A percentile compares a stretch with the other conserved stretches of the same genome.
These are phyloP conservation scores for Pistacia atlantica DNA, from an alignment of 345 rosid genomes.

Conservation along the genomic window DNA sequence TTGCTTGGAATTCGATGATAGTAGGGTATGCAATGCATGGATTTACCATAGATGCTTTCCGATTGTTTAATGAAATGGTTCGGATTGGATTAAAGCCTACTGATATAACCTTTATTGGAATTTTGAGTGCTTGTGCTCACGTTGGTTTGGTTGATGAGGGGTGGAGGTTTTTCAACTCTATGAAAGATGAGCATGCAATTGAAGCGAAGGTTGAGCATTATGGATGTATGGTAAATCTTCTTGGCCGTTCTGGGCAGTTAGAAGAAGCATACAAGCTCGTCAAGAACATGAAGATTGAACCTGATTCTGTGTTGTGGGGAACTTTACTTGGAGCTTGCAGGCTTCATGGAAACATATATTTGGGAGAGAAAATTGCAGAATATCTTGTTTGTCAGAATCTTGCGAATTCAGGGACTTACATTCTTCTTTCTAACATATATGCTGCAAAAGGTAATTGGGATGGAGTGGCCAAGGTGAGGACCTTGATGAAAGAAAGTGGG, in stretches of 20 bases:
- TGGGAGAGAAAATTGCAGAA: slow-evolving; percentile 73
- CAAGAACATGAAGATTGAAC: slow-evolving; percentile 46
- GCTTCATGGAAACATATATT: slow-evolving; percentile 44
- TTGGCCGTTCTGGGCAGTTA: slow-evolving; percentile 62
- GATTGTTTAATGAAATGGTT: slow-evolving; percentile 51
- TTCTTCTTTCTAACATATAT: slow-evolving; percentile 69
- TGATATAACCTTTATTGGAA: slow-evolving; percentile 59
- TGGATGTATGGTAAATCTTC: slow-evolving; percentile 75
- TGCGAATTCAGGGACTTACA: slow-evolving; percentile 62
- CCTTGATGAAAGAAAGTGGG: slow-evolving; percentile 65
- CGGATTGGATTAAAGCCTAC: slow-evolving; percentile 47
- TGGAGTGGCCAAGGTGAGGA: slow-evolving; percentile 62
- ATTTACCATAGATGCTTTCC: slow-evolving; percentile 52
- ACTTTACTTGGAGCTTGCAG: slow-evolving; percentile 73
- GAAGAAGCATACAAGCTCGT: slow-evolving; percentile 56
- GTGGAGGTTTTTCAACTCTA: slow-evolving; percentile 47
- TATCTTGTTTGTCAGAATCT: slow-evolving; percentile 48
- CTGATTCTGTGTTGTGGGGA: slow-evolving; percentile 71
- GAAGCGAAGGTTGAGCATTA: slow-evolving; percentile 81
- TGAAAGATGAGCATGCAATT: slow-evolving; percentile 51
- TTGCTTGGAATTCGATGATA: slow-evolving; percentile 78
- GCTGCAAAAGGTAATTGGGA: slow-evolving; percentile 62
- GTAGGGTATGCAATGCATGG: slow-evolving; percentile 74
- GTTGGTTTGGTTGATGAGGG: slow-evolving; percentile 76
- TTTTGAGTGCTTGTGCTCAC: slow-evolving; percentile 71